Base-by-base conservation (phyloP, 108 stramenopile species). In the Nitzschia sp. region DNA sequence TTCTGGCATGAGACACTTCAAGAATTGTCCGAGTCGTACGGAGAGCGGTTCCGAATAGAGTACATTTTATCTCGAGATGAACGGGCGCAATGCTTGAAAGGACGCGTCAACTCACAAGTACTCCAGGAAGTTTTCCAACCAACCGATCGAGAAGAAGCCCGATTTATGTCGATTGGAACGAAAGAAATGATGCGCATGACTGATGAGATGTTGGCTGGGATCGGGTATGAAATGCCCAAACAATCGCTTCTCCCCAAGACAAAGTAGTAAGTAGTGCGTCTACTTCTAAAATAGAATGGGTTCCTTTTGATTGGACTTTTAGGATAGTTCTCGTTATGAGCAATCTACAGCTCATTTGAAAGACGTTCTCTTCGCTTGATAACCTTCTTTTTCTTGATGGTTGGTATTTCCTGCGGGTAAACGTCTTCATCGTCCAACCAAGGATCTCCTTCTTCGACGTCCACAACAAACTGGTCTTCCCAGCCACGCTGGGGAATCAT, bases 391-490 rank as follows among this genome's bases (percentile, higher is more conserved):
- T 75, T 78, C 71, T 83, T 79, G 36, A 53, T 33, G 17, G 29
- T 44, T 47, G 13, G 17, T 30, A 8, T 3, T n/a, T 45, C 38
- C 2, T 29, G 16, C 27, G 25, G 13, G 38, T 26, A 41, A 2
- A 36, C 54, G 38, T 67, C 69, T 13, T 68, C 45, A 5, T 53
- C 59, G 22, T 66, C 55, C n/a, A 59, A 35, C 29, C 71, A 73
- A 30, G 77, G 73, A 23, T 80, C 88, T 46, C 80, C 76, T 29
- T 76, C 67, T 21, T 86, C 86, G 35, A 70, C 66, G 6, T 63
- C 72, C 26, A 56, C 68, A 22, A 47, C 45, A 25, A 75, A 68
- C 36, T 60, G 77, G 44, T 86, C 80, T 44, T 82, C 81, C 81
- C 81, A 80, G 16, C 76, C 80, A 44, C 53, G 62, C 44, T 77